phyloP scores from a whole-genome alignment of 2,329 filamentous ascomycete genomes.

The Ophiostoma sp. region DNA sequence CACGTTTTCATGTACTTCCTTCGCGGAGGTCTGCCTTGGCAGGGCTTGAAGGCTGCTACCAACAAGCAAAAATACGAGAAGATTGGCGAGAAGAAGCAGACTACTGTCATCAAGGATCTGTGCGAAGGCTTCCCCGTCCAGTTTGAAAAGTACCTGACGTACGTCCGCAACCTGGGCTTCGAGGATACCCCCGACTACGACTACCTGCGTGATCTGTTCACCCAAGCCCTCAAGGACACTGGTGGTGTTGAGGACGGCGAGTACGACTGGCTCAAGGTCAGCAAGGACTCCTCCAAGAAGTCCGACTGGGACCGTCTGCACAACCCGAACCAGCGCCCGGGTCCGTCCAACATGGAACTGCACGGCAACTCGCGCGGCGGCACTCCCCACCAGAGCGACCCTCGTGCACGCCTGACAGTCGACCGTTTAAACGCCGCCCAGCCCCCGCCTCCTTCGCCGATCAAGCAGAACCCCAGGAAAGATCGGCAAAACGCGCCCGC shows the following conservation, averaged over 20 bases:
- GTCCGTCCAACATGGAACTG: conserved; percentile 78
- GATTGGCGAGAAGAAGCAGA: conserved; percentile 99
- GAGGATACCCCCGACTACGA: conserved; percentile 99
- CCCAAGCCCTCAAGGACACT: conserved; percentile 87
- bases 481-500: conserved; percentile 72
- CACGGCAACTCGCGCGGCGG: conserved; percentile 66
- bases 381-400: conserved; percentile 53
- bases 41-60: conserved; percentile 68
- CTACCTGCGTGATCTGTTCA: conserved; percentile 93
- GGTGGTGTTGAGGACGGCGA: conserved; percentile 96
- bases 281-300: conserved; percentile 67
- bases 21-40: conserved; percentile 74
- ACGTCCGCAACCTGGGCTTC: conserved; percentile 95
- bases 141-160: conserved; percentile 95
- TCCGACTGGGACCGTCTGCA: conserved; percentile 76
- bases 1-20: conserved; percentile 73
- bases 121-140: conserved; percentile 96
- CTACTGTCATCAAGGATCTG: conserved; percentile 90
- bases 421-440: conserved; percentile 92
- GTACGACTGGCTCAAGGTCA: conserved; percentile 99
- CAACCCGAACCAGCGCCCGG: conserved; percentile 70
- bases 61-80: conserved; percentile 99
- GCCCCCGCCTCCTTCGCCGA: conserved; percentile 80
- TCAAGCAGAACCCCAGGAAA: conserved; percentile 70
- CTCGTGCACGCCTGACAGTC: conserved; percentile 62